phyloP scores from a whole-genome alignment of 371 early-diverging fungal species.

The Catenaria anguillulae region DNA sequence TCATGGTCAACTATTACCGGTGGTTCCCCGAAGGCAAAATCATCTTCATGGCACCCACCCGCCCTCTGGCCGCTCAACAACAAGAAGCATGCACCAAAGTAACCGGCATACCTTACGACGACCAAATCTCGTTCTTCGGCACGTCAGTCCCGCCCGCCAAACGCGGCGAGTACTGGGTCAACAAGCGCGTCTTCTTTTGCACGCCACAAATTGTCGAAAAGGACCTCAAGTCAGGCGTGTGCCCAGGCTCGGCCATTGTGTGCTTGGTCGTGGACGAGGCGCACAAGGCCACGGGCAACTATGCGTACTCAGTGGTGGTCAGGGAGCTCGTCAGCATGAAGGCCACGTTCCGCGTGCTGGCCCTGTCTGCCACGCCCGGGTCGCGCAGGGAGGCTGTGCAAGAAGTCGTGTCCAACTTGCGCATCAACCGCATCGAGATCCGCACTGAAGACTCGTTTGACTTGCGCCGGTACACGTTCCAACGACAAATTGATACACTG shows the following conservation, averaged over 20 bases:
- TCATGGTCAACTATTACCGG: slow-evolving; percentile 81
- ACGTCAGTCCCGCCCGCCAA: slow-evolving; percentile 27
- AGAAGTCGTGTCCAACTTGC: slow-evolving; percentile 52
- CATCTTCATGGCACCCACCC: slow-evolving; percentile 85
- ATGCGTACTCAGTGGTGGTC: slow-evolving; percentile 64
- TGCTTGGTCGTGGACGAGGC: slow-evolving; percentile 87
- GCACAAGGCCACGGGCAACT: slow-evolving; percentile 70
- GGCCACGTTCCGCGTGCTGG: slow-evolving; percentile 56
- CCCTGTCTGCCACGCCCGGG: slow-evolving; percentile 85
- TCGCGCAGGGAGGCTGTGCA: slow-evolving; percentile 58
- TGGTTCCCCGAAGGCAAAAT: slow-evolving; percentile 85
- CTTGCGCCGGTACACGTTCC: slow-evolving; percentile 53
- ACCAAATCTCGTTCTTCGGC: slow-evolving; percentile 64
- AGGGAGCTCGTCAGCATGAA: slow-evolving; percentile 32
- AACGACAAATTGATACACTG: slow-evolving; percentile 43
- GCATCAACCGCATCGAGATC: slow-evolving; percentile 61
- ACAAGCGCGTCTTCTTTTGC: slow-evolving; percentile 60
- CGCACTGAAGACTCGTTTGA: slow-evolving; percentile 83
- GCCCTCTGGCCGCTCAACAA: slow-evolving; percentile 82
- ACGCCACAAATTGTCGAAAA: slow-evolving; percentile 85
- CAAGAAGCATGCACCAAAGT: slow-evolving; percentile 67
- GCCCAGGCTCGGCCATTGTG: slow-evolving; percentile 36
- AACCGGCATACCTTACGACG: slow-evolving; percentile 48
- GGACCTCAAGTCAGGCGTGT: slow-evolving; percentile 42
- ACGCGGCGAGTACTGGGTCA: slow-evolving; percentile 35